Conservation (phyloP, 2,329 filamentous ascomycete species). For the Microdochium paspali region DNA sequence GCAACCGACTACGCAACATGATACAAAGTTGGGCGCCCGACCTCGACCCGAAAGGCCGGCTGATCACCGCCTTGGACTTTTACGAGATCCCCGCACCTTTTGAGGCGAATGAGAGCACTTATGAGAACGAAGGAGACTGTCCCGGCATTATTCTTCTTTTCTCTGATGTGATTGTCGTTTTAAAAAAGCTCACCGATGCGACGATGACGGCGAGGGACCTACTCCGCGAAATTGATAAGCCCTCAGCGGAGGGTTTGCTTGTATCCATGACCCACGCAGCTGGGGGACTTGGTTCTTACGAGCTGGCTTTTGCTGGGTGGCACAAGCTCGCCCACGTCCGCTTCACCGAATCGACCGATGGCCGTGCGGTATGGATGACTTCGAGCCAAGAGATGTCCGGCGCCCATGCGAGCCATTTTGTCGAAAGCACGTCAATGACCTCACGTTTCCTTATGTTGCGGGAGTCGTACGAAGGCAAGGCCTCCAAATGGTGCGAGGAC, state of each 20-base stretch:
- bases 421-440: constrained; percentile 41
- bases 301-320: constrained; percentile 69
- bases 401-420: constrained; percentile 35
- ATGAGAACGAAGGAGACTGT: constrained; percentile 37
- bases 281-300: constrained; percentile 52
- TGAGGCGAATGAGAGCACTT: constrained; percentile 37
- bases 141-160: constrained; percentile 76
- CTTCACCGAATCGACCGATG: constrained; percentile 62
- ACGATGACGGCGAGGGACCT: constrained; percentile 66
- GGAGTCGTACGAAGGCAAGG: constrained; percentile 70
- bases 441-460: constrained; percentile 63
- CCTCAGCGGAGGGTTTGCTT: constrained; percentile 53
- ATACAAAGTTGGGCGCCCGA: constrained; percentile 68
- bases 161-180: constrained; percentile 67
- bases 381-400: constrained; percentile 53
- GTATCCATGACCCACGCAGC: constrained; percentile 55
- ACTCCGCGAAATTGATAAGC: constrained; percentile 77
- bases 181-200: constrained; percentile 59
- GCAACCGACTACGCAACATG: constrained; percentile 65
- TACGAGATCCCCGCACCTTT: constrained; percentile 70
- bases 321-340: constrained; percentile 60
- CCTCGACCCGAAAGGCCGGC: constrained; percentile 63
- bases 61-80: constrained; percentile 76
- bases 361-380: constrained; percentile 58
- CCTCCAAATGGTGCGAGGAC: constrained; percentile 71